A percentile compares a stretch with the other conserved stretches of the same genome.
phyloP scores from a whole-genome alignment of 1,139 yeast genomes.

The Taphrina wiesneri region DNA sequence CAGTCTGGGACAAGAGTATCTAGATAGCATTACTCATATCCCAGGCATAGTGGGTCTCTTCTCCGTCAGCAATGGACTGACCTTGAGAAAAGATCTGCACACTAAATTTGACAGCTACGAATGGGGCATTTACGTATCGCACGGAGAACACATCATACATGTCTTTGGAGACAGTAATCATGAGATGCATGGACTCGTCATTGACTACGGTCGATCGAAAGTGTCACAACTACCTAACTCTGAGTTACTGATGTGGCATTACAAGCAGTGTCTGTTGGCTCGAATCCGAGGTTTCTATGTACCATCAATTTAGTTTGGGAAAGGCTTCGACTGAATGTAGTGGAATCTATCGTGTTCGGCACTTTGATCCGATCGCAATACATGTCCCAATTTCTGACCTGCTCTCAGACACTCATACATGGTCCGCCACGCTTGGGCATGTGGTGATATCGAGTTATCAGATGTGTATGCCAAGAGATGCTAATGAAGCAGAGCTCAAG shows the following conservation, averaged over 20 bases:
- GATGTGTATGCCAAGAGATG: too few species aligned
- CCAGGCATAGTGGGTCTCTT: slow-evolving; percentile 3
- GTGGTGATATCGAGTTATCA: too few species aligned
- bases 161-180: slow-evolving; percentile 13
- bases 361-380: too few species aligned
- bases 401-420: too few species aligned
- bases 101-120: slow-evolving; percentile 3
- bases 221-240: background rate
- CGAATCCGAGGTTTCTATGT: background rate
- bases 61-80: slow-evolving; percentile 4
- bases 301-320: too few species aligned
- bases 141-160: background rate
- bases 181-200: slow-evolving; percentile 7
- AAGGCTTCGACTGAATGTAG: too few species aligned
- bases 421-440: too few species aligned
- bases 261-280: slow-evolving; percentile 3
- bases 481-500: too few species aligned
- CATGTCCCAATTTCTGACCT: too few species aligned
- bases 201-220: background rate
- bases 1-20: slow-evolving; percentile 2
- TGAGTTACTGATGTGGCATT: background rate
- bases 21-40: background rate
- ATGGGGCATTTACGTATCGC: background rate
- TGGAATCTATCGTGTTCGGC: too few species aligned
- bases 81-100: slow-evolving; percentile 4